A percentile compares a stretch with the other conserved stretches of the same genome.
These are phyloP conservation scores for Termitomyces sp. DNA, from an alignment of 768 basidiomycete species.

Conservation along the genomic window DNA sequence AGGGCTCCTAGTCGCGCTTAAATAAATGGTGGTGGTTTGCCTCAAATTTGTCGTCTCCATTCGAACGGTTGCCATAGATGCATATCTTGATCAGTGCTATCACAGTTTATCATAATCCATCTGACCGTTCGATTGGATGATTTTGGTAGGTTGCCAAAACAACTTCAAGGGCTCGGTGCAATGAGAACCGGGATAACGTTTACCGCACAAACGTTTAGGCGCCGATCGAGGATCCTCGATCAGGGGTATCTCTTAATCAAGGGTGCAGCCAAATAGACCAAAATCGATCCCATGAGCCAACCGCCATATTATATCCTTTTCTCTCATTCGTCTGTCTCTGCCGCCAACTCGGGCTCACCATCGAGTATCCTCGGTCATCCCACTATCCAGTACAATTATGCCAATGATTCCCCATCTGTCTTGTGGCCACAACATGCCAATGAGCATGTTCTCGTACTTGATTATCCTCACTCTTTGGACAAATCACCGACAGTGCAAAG, in stretches of 20 bases:
- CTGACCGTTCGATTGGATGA: neutral
- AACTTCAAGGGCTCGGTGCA: neutral
- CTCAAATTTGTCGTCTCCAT: conserved; percentile 1
- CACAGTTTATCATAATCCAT: conserved; percentile 3
- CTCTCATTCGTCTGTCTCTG: conserved; percentile 48
- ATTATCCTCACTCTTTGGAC: conserved; percentile 50
- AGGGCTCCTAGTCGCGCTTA: conserved; percentile 2
- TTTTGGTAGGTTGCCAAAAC: neutral
- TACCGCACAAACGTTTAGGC: neutral
- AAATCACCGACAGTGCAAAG: conserved; percentile 46
- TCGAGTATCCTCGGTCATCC: conserved; percentile 61
- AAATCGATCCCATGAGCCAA: conserved; percentile 15
- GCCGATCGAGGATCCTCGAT: neutral
- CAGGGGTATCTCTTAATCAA: neutral
- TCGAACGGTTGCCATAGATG: conserved; percentile 17
- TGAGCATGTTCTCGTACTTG: conserved; percentile 73
- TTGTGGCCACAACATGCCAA: conserved; percentile 55
- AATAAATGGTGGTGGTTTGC: conserved; percentile 1
- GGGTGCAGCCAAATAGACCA: conserved; percentile 4
- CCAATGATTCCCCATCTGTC: conserved; percentile 69
- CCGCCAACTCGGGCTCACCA: conserved; percentile 28
- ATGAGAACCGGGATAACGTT: neutral
- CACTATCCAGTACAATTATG: conserved; percentile 76
- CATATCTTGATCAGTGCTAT: conserved; percentile 12
- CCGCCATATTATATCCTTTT: conserved; percentile 70